phyloP scores from a whole-genome alignment of 768 basidiomycete genomes.

The Lentinula boryana region DNA sequence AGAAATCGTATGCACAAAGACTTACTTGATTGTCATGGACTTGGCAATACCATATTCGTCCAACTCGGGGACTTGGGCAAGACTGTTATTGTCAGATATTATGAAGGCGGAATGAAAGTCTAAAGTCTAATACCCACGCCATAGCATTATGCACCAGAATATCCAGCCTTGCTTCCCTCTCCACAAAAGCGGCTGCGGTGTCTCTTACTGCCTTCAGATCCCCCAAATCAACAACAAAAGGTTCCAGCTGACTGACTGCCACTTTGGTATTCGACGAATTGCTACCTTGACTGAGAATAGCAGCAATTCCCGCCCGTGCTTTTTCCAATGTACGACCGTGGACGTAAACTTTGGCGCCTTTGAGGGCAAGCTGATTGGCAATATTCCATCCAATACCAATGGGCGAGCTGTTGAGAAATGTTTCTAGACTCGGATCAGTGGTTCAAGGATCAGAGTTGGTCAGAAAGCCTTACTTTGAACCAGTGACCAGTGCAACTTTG shows the following conservation, averaged over 20 bases:
- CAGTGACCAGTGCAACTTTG: slow-evolving; percentile 36
- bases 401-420: not conserved
- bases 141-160: not conserved
- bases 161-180: not conserved
- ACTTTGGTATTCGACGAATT: not conserved
- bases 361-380: not conserved
- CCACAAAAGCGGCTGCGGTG: not conserved
- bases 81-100: not conserved
- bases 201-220: not conserved
- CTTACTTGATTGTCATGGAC: not conserved
- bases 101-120: not conserved
- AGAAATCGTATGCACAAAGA: not conserved
- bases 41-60: not conserved
- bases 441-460: not conserved
- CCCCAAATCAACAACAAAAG: slow-evolving; percentile 1
- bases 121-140: not conserved
- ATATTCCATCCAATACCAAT: slow-evolving; percentile 2
- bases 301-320: not conserved
- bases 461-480: slow-evolving; percentile 28
- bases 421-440: not conserved
- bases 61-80: not conserved
- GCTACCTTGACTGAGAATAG: not conserved
- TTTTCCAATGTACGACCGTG: slow-evolving; percentile 2
- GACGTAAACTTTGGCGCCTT: slow-evolving; percentile 6
- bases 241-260: not conserved